Conservation (phyloP, 768 basidiomycete species). For the Pholiota microspora region DNA sequence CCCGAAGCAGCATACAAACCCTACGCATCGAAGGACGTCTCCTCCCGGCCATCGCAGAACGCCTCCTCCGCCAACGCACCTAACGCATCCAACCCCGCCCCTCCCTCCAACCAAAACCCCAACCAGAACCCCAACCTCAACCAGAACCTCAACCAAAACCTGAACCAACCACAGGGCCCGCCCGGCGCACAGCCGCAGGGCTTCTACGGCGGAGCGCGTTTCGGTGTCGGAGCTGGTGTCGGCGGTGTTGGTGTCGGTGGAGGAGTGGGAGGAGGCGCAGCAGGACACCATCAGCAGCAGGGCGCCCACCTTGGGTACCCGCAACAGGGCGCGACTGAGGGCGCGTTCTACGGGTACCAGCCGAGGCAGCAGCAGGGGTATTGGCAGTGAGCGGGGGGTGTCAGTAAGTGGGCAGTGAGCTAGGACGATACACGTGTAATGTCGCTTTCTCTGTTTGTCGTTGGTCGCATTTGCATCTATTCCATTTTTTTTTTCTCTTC, state of each 20-base stretch:
- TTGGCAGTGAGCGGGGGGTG: constrained; percentile 46
- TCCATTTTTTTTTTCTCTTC: background rate
- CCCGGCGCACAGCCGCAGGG: constrained; percentile 49
- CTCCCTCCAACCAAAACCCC: no score
- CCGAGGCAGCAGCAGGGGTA: constrained; percentile 59
- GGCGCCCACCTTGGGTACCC: constrained; percentile 60
- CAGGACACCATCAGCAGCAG: constrained; percentile 35
- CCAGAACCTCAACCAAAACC: no score
- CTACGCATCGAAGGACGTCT: constrained; percentile 67
- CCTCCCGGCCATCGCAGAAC: constrained; percentile 41
- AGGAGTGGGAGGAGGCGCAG: constrained; percentile 43
- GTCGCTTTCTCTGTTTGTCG: background rate
- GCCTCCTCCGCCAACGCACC: no score
- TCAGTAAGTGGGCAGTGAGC: background rate
- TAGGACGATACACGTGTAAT: background rate
- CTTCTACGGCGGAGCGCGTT: constrained; percentile 47
- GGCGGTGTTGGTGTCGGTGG: constrained; percentile 35
- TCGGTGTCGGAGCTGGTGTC: constrained; percentile 28
- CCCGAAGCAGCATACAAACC: constrained; percentile 78
- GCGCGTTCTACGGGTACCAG: constrained; percentile 72
- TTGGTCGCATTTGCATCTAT: background rate
- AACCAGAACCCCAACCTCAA: no score
- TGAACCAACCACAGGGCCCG: constrained; percentile 53
- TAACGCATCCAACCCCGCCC: no score
- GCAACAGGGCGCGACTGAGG: constrained; percentile 64